Evolutionary conservation across 306 rosid species (phyloP), one percentile per base, ranked within the genome.

Genomic region (Lathyrus aphaca): DNA sequence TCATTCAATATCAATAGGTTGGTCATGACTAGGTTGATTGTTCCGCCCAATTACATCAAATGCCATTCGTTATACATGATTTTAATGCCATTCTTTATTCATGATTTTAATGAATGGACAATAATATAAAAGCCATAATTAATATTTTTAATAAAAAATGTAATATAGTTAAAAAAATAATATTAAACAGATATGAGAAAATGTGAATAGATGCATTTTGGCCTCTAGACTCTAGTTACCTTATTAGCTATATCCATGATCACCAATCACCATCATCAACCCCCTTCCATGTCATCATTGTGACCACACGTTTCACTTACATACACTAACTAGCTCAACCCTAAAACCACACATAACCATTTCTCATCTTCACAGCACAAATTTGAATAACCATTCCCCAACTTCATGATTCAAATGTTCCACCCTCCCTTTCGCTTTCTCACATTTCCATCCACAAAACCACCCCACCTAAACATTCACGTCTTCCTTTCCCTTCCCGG

Each of bases 341-440:
- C 67, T 11, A 19, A 64, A 3, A 18, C 17, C 10, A 37, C 10
- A 9, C 7, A 25, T 5, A 56, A 57, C 42, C 21, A 57, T n/a
- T 57, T 29, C 64, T 44, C 43, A 32, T 30, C 17, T 11, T 30
- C 58, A 25, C 40, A 25, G 14, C 10, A 2, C 58, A 71, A 12
- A 19, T 43, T 64, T 14, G 4, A 21, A 30, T 6, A 9, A 68
- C 5, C 37, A 27, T 27, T 8, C 6, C n/a, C 23, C 43, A 58
- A 32, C 11, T 49, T 72, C 25, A 81, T 72, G 19, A 50, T 88
- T 75, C 77, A 78, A 44, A 65, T 83, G 46, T 49, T 76, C 39
- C 73, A 77, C 39, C 76, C 82, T 73, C 63, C 88, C 13, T 69
- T 81, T 80, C 84, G 77, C 3, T 27, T 78, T 51, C 64, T 71